Evolutionary conservation across 139 green algal genomes (phyloP).

Genomic region (Asterochloris erici): DNA sequence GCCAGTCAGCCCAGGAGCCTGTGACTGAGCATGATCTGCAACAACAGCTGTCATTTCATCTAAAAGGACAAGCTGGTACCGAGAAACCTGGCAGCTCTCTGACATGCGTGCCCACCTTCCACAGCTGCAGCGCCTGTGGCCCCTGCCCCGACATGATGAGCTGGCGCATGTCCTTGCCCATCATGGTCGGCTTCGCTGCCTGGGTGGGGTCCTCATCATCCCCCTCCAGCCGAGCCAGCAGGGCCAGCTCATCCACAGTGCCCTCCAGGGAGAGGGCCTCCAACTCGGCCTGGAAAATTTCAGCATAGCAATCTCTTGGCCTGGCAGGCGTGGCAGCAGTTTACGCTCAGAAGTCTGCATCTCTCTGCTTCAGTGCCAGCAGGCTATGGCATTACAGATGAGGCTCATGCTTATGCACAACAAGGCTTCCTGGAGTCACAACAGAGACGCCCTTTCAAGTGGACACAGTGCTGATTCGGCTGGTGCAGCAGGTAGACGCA

Average conservation of each 20-base stretch:
- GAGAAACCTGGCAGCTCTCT: background rate
- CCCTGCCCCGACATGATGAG: slow-evolving; percentile 72
- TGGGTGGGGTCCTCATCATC: slow-evolving; percentile 17
- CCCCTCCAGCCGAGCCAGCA: slow-evolving; percentile 38
- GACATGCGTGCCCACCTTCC: slow-evolving; percentile 45
- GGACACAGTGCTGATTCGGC: background rate
- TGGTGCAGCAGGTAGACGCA: background rate
- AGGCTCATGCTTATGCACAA: no score
- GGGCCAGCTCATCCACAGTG: slow-evolving; percentile 29
- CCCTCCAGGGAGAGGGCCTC: background rate
- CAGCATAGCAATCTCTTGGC: background rate
- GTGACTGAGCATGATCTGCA: no score
- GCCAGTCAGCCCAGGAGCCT: no score
- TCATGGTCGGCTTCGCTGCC: slow-evolving; percentile 73
- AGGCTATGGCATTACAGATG: no score
- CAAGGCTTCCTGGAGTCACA: no score
- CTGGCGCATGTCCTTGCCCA: slow-evolving; percentile 64
- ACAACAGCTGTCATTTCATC: no score
- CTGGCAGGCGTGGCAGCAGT: no score
- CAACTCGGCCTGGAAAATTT: slow-evolving; percentile 1
- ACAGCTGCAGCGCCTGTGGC: slow-evolving; percentile 53
- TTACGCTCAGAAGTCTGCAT: no score
- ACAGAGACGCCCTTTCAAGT: background rate
- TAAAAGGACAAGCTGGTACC: no score
- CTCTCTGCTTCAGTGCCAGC: no score